phyloP scores from a whole-genome alignment of 768 basidiomycete species.

The Tricholoma furcatifolium region DNA sequence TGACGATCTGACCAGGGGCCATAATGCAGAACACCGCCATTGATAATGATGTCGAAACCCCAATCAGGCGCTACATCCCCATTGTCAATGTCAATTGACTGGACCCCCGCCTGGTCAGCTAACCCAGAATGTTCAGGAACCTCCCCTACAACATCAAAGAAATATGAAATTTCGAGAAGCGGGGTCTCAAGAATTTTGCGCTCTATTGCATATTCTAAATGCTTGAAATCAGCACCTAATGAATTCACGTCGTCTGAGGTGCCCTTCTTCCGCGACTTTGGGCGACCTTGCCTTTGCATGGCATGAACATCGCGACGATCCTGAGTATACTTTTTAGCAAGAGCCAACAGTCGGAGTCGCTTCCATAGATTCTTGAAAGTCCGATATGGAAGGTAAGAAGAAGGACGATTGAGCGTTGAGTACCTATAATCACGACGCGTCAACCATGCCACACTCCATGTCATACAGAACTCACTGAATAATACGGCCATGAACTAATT shows the following conservation, averaged over 20 bases:
- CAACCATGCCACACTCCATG: not conserved
- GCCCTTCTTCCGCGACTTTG: slow-evolving; percentile 21
- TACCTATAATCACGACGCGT: slow-evolving; percentile 22
- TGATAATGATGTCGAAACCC: slow-evolving; percentile 85
- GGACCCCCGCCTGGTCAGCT: slow-evolving; percentile 29
- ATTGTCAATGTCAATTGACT: slow-evolving; percentile 76
- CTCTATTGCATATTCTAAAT: slow-evolving; percentile 85
- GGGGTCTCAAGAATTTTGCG: slow-evolving; percentile 79
- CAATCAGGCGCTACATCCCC: slow-evolving; percentile 89
- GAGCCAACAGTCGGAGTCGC: slow-evolving; percentile 42
- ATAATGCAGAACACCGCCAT: slow-evolving; percentile 74
- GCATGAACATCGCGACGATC: slow-evolving; percentile 30
- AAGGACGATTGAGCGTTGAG: slow-evolving; percentile 27
- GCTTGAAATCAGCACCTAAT: slow-evolving; percentile 52
- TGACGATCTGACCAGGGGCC: slow-evolving; percentile 98
- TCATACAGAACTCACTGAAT: slow-evolving; percentile 35
- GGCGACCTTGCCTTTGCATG: slow-evolving; percentile 16
- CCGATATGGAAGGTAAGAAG: slow-evolving; percentile 35
- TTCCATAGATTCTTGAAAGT: slow-evolving; percentile 55
- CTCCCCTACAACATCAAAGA: slow-evolving; percentile 78
- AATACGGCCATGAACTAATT: slow-evolving; percentile 55
- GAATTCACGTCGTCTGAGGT: slow-evolving; percentile 55
- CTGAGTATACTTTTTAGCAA: slow-evolving; percentile 34
- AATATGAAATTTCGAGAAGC: slow-evolving; percentile 79
- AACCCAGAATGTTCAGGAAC: slow-evolving; percentile 47